Evolutionary conservation across 352 stramenopile genomes (phyloP).

Genomic region (Globisporangium paddicum): DNA sequence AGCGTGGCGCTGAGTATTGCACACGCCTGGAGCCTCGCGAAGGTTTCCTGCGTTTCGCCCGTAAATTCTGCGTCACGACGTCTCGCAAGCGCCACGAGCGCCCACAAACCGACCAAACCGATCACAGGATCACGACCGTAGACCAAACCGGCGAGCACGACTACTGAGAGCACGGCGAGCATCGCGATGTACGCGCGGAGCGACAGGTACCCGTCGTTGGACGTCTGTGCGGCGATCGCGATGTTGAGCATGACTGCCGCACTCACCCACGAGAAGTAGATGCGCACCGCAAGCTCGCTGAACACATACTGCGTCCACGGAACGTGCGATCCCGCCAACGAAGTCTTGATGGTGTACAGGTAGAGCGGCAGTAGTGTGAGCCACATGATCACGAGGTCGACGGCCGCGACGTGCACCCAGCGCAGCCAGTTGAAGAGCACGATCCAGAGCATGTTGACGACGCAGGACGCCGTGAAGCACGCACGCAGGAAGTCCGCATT

Average conservation of each 20-base stretch:
- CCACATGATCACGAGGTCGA: slow-evolving; percentile 57
- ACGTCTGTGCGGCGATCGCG: slow-evolving; percentile 38
- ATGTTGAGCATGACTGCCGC: slow-evolving; percentile 46
- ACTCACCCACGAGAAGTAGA: slow-evolving; percentile 70
- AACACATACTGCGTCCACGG: slow-evolving; percentile 48
- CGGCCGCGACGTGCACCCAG: slow-evolving; percentile 25
- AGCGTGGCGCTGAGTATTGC: slow-evolving; percentile 28
- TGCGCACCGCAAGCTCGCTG: slow-evolving; percentile 49
- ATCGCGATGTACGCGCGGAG: slow-evolving; percentile 37
- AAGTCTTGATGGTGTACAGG: slow-evolving; percentile 44
- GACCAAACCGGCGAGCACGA: slow-evolving; percentile 32
- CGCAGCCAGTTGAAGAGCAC: slow-evolving; percentile 21
- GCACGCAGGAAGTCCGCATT: slow-evolving; percentile 5
- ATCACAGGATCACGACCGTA: slow-evolving; percentile 51
- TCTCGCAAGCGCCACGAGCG: slow-evolving; percentile 41
- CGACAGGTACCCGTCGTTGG: slow-evolving; percentile 28
- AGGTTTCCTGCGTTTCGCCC: slow-evolving; percentile 14
- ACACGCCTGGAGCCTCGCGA: slow-evolving; percentile 35
- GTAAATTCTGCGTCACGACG: slow-evolving; percentile 28
- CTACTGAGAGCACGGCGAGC: slow-evolving; percentile 36
- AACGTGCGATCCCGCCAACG: slow-evolving; percentile 21
- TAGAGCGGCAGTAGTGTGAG: slow-evolving; percentile 54
- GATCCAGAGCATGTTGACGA: slow-evolving; percentile 18
- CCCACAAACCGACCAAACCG: slow-evolving; percentile 42
- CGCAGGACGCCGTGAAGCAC: slow-evolving; percentile 16